Base-by-base conservation (phyloP, 2,329 filamentous ascomycete genomes). In the Trichoderma guizhouense region DNA sequence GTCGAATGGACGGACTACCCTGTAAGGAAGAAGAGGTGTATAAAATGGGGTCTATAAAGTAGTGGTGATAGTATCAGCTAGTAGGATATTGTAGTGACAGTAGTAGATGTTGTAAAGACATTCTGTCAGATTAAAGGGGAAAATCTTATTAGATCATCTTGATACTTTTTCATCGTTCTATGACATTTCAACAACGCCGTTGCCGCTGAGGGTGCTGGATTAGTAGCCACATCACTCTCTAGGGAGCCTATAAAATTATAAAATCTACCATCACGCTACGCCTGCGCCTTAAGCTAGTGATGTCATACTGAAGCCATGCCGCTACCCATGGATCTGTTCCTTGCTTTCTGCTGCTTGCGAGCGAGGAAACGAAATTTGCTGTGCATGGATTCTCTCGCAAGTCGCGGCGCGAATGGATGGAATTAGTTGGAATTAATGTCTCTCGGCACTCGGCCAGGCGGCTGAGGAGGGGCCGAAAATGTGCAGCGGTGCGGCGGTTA, bases 251-350 rank as follows among this genome's bases (percentile, higher is more conserved):
- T 51, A 51, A 51, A 51, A 51, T 51, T 21, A 21, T 21, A n/a
- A 47, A n/a, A 47, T 21, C n/a, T 15, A 21, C n/a, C n/a, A 51
- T 21, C 43, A 51, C 43, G 43, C 43, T 51, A 51, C 43, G 34
- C n/a, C 43, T 51, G n/a, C 43, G 43, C 43, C 43, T 51, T 21
- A 21, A 51, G 43, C 47, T n/a, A 28, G 51, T 67, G 64, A 67
- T 67, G 64, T 67, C 64, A 67, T 67, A 21, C 64, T 67, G 64
- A 67, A 53, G 64, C 51, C 53, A 55, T 34, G 62, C 39, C 18
- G 43, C 43, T 21, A 11, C 43, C 43, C n/a, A 51, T 51, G 43
- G 43, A 51, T 51, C 30, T 53, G 11, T 47, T 28, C 28, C 62
- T 53, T 65, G 39, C 39, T 53, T 32, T 32, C 34, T 51, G 9